Evolutionary conservation across 495 filamentous ascomycete species (phyloP).

Genomic region (Penicillium daleae): DNA sequence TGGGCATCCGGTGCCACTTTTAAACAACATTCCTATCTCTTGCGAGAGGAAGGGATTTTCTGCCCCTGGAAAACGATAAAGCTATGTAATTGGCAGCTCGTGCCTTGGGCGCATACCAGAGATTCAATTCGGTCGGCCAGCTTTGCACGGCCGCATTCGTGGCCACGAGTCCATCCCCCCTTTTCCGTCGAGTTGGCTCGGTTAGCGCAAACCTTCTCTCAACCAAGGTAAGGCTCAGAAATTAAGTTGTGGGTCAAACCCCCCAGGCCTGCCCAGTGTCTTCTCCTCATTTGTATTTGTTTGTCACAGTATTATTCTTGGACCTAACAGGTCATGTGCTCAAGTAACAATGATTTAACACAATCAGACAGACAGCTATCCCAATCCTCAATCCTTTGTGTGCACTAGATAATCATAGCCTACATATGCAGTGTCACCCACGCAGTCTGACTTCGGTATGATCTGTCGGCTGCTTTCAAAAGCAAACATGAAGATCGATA

Average conservation of each 20-base stretch:
- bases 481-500: neutral
- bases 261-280: neutral
- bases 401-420: neutral
- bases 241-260: neutral
- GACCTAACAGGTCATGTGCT: neutral
- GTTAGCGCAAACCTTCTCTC: neutral
- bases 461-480: neutral
- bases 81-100: constrained; percentile 14
- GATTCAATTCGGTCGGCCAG: neutral
- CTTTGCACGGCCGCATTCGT: constrained; percentile 2
- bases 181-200: neutral
- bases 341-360: neutral
- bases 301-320: neutral
- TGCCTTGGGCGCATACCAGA: constrained; percentile 4
- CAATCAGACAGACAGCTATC: neutral
- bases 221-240: neutral
- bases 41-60: constrained; percentile 7
- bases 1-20: constrained; percentile 13
- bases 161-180: neutral
- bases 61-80: constrained; percentile 7
- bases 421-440: neutral
- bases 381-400: neutral
- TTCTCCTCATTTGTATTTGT: neutral
- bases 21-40: constrained; percentile 25
- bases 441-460: neutral